These are phyloP conservation scores for Phytophthora cryptogea DNA, from an alignment of 352 stramenopile genomes.

Conservation along the genomic window DNA sequence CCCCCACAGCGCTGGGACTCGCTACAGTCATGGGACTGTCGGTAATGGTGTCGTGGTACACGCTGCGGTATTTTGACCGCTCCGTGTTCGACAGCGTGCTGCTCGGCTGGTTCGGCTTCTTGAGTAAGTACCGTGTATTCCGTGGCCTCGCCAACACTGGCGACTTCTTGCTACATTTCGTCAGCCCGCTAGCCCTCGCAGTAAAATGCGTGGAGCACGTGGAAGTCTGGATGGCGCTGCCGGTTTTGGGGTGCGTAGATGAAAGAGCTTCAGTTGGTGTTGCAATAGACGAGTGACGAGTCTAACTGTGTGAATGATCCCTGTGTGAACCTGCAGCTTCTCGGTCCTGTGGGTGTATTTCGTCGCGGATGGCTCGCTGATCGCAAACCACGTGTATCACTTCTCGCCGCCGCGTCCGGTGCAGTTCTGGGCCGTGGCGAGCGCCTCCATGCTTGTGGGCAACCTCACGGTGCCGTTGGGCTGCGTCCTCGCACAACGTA, in stretches of 20 bases:
- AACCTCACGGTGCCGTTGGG: constrained; percentile 37
- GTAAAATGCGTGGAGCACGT: constrained; percentile 31
- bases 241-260: constrained; percentile 31
- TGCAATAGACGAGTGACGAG: neutral
- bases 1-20: constrained; percentile 28
- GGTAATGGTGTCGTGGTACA: constrained; percentile 45
- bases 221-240: constrained; percentile 40
- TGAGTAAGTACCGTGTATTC: constrained; percentile 37
- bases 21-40: constrained; percentile 33
- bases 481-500: constrained; percentile 29
- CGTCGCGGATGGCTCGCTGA: constrained; percentile 31
- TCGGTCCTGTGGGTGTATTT: constrained; percentile 38
- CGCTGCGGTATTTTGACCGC: constrained; percentile 33
- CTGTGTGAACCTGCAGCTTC: constrained; percentile 14
- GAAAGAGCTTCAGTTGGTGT: neutral
- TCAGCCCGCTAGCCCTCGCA: constrained; percentile 26
- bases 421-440: constrained; percentile 43
- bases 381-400: constrained; percentile 42
- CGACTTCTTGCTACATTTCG: constrained; percentile 35
- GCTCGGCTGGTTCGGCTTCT: constrained; percentile 38
- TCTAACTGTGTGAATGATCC: neutral
- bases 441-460: constrained; percentile 33
- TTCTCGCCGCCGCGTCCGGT: constrained; percentile 39
- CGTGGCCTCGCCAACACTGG: constrained; percentile 21
- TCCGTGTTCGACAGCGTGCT: constrained; percentile 40